Base-by-base conservation (phyloP, 176 grass and related monocot species). In the Avena eriantha region DNA sequence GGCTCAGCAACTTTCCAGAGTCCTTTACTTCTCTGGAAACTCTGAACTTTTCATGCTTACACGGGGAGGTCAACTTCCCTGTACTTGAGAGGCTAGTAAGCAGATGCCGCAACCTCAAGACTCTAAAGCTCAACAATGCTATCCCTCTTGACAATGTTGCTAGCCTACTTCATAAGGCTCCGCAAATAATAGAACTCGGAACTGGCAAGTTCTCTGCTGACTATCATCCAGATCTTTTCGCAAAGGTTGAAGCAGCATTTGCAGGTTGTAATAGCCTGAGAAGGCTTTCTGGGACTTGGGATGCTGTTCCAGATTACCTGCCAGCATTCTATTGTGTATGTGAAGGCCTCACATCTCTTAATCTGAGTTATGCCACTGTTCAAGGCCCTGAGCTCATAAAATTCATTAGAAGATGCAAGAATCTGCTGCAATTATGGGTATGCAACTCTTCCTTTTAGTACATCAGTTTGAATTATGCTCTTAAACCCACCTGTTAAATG, bases 11-110 rank as follows among this genome's bases (percentile, higher is more conserved):
- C 19, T 92, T 95, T 81, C 86, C 93, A 15, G 93, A 92, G 65
- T 90, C 90, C 4, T 92, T 84, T 73, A 90, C 93, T 63, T 90
- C 83, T 79, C 56, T 95, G 43, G 93, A 89, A 78, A 86, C 83
- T 83, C 76, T 95, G 56, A 92, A 92, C 24, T 88, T 92, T 89
- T 83, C 90, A 78, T 92, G 93, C 88, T 84, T 95, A 80, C 70
- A 88, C 16, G 90, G 86, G 41, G 93, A 95, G 51, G 86, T 95
- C 35, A 92, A 88, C 82, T 49, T 90, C 10, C 21, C 70, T 82
- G 80, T 90, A 71, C 88, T 95, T 23, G 93, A 95, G 60, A 77
- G 41, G 45, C 77, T 95, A 77, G 80, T 95, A 31, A 86, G 80
- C 51, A 92, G 93, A 89, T 95, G 93, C 22, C 22, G 65, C 74